phyloP scores from a whole-genome alignment of 2,329 filamentous ascomycete species.

The Pseudocercospora crystallina region DNA sequence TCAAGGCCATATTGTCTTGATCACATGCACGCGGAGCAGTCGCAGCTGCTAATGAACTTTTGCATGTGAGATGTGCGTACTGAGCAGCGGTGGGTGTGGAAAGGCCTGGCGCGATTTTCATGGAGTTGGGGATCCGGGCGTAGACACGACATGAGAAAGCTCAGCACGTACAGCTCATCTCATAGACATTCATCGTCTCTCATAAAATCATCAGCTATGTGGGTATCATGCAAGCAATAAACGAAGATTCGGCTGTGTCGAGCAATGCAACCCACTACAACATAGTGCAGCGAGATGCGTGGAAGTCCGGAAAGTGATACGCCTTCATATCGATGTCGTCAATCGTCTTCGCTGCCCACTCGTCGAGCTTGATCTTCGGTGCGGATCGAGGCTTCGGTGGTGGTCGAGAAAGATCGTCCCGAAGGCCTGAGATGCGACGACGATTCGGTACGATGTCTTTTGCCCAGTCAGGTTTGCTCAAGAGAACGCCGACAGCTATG shows the following conservation, averaged over 20 bases:
- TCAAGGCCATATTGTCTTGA: too few species aligned
- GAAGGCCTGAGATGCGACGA: slow-evolving; percentile 1
- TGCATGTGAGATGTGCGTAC: too few species aligned
- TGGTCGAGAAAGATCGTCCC: background rate
- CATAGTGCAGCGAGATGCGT: slow-evolving; percentile 22
- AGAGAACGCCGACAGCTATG: slow-evolving; percentile 22
- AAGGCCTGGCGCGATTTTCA: too few species aligned
- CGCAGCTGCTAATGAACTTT: too few species aligned
- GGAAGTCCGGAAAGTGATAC: slow-evolving; percentile 13
- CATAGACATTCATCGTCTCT: too few species aligned
- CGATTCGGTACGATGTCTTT: slow-evolving; percentile 13
- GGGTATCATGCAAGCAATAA: slow-evolving; percentile 13
- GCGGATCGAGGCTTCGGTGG: background rate
- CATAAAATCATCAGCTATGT: background rate
- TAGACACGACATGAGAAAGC: too few species aligned
- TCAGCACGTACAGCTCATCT: too few species aligned
- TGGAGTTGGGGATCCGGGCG: too few species aligned
- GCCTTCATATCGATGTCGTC: slow-evolving; percentile 8
- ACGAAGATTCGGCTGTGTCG: background rate
- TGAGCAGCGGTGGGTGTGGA: too few species aligned
- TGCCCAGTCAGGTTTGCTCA: slow-evolving; percentile 23
- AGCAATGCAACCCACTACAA: slow-evolving; percentile 28
- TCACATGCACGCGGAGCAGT: too few species aligned
- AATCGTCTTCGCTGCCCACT: background rate
- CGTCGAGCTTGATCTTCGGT: slow-evolving; percentile 1